Evolutionary conservation across 306 rosid species (phyloP).

Genomic region (Gastrolobium villosum): DNA sequence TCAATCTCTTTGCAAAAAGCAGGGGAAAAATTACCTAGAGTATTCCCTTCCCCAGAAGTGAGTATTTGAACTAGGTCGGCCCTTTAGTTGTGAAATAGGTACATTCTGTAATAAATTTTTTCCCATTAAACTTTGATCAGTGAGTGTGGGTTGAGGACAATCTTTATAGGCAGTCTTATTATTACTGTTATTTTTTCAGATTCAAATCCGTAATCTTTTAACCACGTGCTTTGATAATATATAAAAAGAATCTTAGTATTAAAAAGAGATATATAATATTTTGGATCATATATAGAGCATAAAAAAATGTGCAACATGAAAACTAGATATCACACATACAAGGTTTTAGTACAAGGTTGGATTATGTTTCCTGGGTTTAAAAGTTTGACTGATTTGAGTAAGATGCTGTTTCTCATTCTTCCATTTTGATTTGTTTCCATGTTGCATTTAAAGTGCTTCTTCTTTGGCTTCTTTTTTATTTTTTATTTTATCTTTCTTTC

Average conservation of each 20-base stretch:
- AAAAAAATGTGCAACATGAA: slow-evolving; percentile 21
- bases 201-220: no score
- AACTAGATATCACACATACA: neutral
- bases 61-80: no score
- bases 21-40: no score
- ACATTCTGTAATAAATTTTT: no score
- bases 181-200: no score
- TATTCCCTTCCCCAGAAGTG: no score
- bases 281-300: slow-evolving; percentile 21
- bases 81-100: slow-evolving; percentile 44
- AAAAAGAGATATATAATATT: neutral
- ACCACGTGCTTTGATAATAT: no score
- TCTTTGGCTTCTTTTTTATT: slow-evolving; percentile 40
- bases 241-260: neutral
- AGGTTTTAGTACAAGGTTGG: slow-evolving; percentile 21
- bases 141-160: no score
- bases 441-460: slow-evolving; percentile 48
- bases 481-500: slow-evolving; percentile 28
- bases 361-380: slow-evolving; percentile 55
- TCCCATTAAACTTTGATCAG: no score
- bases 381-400: slow-evolving; percentile 67
- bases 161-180: no score
- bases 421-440: slow-evolving; percentile 62
- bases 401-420: slow-evolving; percentile 66
- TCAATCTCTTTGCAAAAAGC: no score